Evolutionary conservation across 2,329 filamentous ascomycete genomes (phyloP), one percentile per base, ranked within the genome.

Genomic region (Epicoccum nigrum): DNA sequence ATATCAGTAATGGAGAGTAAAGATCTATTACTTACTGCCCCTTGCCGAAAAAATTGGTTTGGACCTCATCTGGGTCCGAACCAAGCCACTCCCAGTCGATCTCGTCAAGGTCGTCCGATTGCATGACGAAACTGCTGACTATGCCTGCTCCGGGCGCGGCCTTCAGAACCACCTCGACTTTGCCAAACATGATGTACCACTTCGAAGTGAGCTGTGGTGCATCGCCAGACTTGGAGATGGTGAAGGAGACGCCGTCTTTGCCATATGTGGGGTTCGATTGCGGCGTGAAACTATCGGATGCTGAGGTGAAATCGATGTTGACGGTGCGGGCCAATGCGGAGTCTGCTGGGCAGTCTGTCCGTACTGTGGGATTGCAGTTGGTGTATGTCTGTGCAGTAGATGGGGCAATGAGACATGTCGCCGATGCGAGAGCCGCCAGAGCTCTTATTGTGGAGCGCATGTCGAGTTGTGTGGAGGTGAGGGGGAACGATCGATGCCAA

Each of bases 121-220:
- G 87, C 59, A 99, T 79, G 7, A 99, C 91, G 11, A 94, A 83
- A 37, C 91, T 94, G 73, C 90, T 96, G 59, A 99, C 92, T 64
- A 99, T 97, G 53, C 94, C 94, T 8, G 84, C 86, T 7, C 94
- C 94, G 0, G 92, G 87, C 8, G 94, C 92, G 20, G 90, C 86
- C 76, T 93, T 92, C 79, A 97, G 82, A 25, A 85, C 87, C 61
- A 92, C 84, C 60, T 96, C 89, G 68, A 97, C 89, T 58, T 87
- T 89, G 61, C 94, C 94, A 72, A 97, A 99, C 94, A 99, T 97
- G 78, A 99, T 96, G 81, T 97, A 97, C 84, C 96, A 97, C 66
- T 94, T 85, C 55, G 92, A 96, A 59, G 83, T 83, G 55, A 99
- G 84, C 72, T 93, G 88, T 0, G 94, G 94, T 3, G 91, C 84